Evolutionary conservation across 1,139 yeast genomes (phyloP).

Genomic region (Pichia sp.): DNA sequence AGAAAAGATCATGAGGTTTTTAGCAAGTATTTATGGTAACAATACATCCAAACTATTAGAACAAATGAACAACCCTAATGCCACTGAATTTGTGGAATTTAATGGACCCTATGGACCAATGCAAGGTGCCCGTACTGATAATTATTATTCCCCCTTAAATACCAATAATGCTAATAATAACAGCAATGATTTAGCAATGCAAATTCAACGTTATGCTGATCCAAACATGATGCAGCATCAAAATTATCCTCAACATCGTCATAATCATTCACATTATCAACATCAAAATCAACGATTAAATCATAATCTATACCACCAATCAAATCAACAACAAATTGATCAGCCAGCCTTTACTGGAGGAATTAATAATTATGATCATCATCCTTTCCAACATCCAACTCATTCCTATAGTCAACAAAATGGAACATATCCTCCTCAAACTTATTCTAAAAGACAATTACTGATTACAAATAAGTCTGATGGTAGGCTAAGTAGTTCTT

Average conservation of each 20-base stretch:
- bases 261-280: conserved; percentile 2
- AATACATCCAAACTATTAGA: conserved; percentile 41
- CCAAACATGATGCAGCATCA: conserved; percentile 1
- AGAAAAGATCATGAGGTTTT: conserved; percentile 78
- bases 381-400: conserved; percentile 4
- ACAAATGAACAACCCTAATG: conserved; percentile 18
- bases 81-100: conserved; percentile 16
- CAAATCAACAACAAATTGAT: background rate
- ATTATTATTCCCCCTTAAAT: conserved; percentile 5
- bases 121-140: conserved; percentile 4
- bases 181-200: background rate
- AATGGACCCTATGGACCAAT: conserved; percentile 3
- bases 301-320: too few species aligned
- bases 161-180: conserved; percentile 10
- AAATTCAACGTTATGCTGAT: background rate
- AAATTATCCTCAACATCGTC: conserved; percentile 6
- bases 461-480: conserved; percentile 27
- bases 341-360: background rate
- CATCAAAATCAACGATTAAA: conserved; percentile 15
- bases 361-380: conserved; percentile 1
- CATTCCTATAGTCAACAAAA: background rate
- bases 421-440: background rate
- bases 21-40: conserved; percentile 79
- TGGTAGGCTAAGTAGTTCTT: conserved; percentile 14
- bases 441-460: conserved; percentile 14